Conservation (phyloP, 2,329 filamentous ascomycete genomes). For the Colletotrichum graminicola region DNA sequence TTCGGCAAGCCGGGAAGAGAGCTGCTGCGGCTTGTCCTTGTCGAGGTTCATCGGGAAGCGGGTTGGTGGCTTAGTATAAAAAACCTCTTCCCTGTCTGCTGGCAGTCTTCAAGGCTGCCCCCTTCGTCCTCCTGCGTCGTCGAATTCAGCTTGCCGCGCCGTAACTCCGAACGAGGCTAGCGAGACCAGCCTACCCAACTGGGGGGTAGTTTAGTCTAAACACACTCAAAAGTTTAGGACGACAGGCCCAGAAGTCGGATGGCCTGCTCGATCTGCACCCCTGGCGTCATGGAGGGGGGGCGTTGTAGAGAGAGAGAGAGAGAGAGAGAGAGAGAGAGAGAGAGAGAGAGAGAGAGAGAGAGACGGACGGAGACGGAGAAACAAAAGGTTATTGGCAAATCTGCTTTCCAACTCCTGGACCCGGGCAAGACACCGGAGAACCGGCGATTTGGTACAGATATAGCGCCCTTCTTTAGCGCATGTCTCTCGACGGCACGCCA, state of each 20-base stretch:
- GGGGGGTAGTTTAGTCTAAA: constrained; percentile 2
- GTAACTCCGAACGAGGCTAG: constrained; percentile 3
- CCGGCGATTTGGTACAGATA: constrained; percentile 7
- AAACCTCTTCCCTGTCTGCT: neutral
- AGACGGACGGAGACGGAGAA: neutral
- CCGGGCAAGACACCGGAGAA: neutral
- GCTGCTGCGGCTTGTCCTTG: constrained; percentile 35
- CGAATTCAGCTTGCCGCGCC: neutral
- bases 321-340: neutral
- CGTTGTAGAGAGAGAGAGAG: neutral
- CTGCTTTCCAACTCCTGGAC: neutral
- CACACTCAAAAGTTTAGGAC: neutral
- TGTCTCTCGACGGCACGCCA: neutral
- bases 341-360: neutral
- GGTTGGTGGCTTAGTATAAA: neutral
- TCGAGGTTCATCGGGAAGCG: constrained; percentile 37
- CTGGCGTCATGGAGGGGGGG: constrained; percentile 2
- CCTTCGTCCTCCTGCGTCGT: neutral
- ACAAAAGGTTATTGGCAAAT: constrained; percentile 6
- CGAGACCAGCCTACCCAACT: neutral
- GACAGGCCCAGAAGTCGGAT: neutral
- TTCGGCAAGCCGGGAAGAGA: constrained; percentile 28
- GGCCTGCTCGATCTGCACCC: constrained; percentile 8
- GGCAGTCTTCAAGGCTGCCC: neutral
- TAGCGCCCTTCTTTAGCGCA: neutral